These are phyloP conservation scores for Hanseniaspora sp. DNA, from an alignment of 1,139 yeast genomes.

Conservation along the genomic window DNA sequence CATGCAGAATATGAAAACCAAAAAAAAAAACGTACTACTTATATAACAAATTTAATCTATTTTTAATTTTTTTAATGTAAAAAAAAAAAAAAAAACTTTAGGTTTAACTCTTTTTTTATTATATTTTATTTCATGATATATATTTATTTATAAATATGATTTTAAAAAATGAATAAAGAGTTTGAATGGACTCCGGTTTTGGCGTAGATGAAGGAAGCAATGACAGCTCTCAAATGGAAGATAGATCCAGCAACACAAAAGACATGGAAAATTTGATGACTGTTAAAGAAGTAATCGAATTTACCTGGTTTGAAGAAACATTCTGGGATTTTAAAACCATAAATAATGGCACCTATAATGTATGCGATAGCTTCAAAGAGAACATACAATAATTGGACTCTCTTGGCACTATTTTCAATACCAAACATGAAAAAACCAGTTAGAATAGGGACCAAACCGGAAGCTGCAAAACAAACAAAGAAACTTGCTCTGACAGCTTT, in stretches of 20 bases:
- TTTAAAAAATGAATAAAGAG: background rate
- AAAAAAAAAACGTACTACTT: too few relatives aligned
- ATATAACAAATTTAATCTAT: too few relatives aligned
- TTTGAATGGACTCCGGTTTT: constrained; percentile 28
- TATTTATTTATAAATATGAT: too few relatives aligned
- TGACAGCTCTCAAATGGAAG: constrained; percentile 61
- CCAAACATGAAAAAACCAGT: constrained; percentile 42
- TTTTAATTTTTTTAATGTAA: background rate
- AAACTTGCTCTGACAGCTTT: constrained; percentile 66
- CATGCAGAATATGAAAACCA: too few relatives aligned
- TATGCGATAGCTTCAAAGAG: constrained; percentile 60
- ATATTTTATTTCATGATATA: too few relatives aligned
- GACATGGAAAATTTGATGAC: constrained; percentile 81
- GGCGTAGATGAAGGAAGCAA: constrained; percentile 45
- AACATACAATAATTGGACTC: constrained; percentile 52
- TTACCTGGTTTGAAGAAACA: constrained; percentile 50
- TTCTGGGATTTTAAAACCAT: constrained; percentile 75
- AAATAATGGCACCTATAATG: constrained; percentile 64
- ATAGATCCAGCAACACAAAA: constrained; percentile 72
- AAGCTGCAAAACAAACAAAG: constrained; percentile 70
- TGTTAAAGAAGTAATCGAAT: constrained; percentile 65
- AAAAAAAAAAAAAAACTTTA: too few relatives aligned
- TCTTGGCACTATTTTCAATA: constrained; percentile 35
- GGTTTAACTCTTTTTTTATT: background rate
- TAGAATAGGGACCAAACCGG: constrained; percentile 64